These are phyloP conservation scores for Priceomyces haplophilus DNA, from an alignment of 805 yeast genomes.

Conservation along the genomic window DNA sequence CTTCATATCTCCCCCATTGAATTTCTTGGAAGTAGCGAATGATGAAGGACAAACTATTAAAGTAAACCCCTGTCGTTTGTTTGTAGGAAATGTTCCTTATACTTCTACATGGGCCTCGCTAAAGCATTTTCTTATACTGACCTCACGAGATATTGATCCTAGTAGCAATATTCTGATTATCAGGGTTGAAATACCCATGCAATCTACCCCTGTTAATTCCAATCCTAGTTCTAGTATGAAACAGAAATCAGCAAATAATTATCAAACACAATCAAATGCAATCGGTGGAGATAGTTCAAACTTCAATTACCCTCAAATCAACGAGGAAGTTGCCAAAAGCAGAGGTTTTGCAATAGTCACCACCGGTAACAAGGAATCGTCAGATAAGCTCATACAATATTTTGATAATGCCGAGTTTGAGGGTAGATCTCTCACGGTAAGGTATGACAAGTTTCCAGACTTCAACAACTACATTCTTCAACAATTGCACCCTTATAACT, in stretches of 20 bases:
- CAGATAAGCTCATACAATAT: conserved; percentile 45
- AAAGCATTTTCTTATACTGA: conserved; percentile 24
- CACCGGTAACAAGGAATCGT: conserved; percentile 45
- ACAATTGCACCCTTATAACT: conserved; percentile 16
- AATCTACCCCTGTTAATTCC: conserved; percentile 11
- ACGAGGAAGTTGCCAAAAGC: conserved; percentile 10
- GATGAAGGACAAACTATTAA: conserved; percentile 28
- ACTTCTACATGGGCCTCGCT: conserved; percentile 36
- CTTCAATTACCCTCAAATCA: background rate
- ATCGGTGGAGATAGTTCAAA: background rate
- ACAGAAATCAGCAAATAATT: conserved; percentile 6
- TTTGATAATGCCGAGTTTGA: conserved; percentile 55
- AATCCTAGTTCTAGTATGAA: background rate
- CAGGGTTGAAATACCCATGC: conserved; percentile 43
- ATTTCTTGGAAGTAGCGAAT: conserved; percentile 16
- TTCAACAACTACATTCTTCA: conserved; percentile 29
- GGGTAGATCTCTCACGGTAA: conserved; percentile 58
- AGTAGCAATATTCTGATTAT: conserved; percentile 22
- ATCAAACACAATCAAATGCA: conserved; percentile 6
- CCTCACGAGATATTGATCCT: conserved; percentile 26
- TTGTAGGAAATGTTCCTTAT: conserved; percentile 58
- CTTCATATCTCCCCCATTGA: conserved; percentile 7
- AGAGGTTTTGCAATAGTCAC: conserved; percentile 68
- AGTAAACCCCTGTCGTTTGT: conserved; percentile 44
- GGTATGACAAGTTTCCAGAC: conserved; percentile 55